Conservation (phyloP, 1,284 basidiomycete species). For the Cryptococcus sp. region DNA sequence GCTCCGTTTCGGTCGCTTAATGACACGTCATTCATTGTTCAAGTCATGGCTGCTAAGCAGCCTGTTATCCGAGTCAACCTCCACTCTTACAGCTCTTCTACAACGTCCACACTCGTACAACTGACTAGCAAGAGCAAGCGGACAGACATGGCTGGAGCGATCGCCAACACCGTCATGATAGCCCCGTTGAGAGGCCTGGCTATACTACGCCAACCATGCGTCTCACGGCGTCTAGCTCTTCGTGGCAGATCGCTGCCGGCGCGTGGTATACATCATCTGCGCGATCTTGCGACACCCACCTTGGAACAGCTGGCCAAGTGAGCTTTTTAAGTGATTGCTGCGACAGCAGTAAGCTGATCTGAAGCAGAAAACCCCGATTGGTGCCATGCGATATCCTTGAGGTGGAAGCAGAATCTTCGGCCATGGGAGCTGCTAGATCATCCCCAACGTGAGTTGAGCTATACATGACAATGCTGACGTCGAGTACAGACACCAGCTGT, state of each 20-base stretch:
- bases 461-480: neutral
- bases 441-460: slow-evolving; percentile 17
- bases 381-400: slow-evolving; percentile 13
- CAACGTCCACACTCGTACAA: too few species aligned
- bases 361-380: slow-evolving; percentile 18
- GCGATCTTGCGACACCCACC: slow-evolving; percentile 30
- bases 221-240: neutral
- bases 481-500: slow-evolving; percentile 31
- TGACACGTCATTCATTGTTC: slow-evolving; percentile 2
- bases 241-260: neutral
- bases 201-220: too few species aligned
- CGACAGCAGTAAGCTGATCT: neutral
- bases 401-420: slow-evolving; percentile 23
- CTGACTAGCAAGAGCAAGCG: too few species aligned
- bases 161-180: too few species aligned
- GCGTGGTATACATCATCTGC: slow-evolving; percentile 27
- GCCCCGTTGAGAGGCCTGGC: too few species aligned
- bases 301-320: slow-evolving; percentile 21
- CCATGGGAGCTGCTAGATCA: slow-evolving; percentile 19
- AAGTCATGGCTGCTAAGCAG: neutral
- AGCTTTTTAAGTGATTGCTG: neutral
- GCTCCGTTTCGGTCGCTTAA: neutral
- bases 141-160: too few species aligned
- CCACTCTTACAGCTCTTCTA: too few species aligned
- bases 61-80: too few species aligned